phyloP scores from a whole-genome alignment of 2,329 filamentous ascomycete species.

The Colletotrichum sp. region DNA sequence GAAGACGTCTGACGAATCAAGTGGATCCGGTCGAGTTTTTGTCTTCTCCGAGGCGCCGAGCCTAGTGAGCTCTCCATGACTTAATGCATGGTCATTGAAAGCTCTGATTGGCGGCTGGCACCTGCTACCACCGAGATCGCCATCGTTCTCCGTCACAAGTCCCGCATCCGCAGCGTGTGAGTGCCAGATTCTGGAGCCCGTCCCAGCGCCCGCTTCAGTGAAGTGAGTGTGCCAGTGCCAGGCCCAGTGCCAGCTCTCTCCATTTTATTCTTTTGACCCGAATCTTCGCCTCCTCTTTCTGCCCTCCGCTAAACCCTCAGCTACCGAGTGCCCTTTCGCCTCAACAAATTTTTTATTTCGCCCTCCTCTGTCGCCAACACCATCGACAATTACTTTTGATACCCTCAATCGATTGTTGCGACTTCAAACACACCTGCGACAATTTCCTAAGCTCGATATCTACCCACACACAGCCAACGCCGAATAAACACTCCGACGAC shows the following conservation, averaged over 20 bases:
- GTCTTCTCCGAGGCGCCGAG: slow-evolving; percentile 24
- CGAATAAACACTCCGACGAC: background rate
- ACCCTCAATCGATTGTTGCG: background rate
- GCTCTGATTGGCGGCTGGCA: slow-evolving; percentile 11
- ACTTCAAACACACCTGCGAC: slow-evolving; percentile 3
- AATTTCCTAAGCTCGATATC: background rate
- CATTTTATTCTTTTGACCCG: background rate
- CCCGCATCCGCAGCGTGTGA: slow-evolving; percentile 7
- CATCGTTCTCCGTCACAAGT: slow-evolving; percentile 22
- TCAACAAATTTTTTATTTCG: background rate
- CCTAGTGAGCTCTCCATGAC: slow-evolving; percentile 8
- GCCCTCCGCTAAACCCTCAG: background rate
- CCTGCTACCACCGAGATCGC: slow-evolving; percentile 22
- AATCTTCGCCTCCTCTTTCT: slow-evolving; percentile 15
- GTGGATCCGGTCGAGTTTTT: slow-evolving; percentile 2
- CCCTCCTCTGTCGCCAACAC: slow-evolving; percentile 13
- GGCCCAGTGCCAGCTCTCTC: background rate
- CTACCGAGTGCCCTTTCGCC: background rate
- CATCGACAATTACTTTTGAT: background rate
- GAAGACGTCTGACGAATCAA: background rate
- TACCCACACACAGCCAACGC: background rate
- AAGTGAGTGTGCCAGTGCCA: background rate
- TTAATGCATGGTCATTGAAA: slow-evolving; percentile 19
- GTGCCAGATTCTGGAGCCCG: background rate
- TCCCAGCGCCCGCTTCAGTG: background rate